Evolutionary conservation across 1,139 yeast species (phyloP).

Genomic region (Debaryomyces fabryi): DNA sequence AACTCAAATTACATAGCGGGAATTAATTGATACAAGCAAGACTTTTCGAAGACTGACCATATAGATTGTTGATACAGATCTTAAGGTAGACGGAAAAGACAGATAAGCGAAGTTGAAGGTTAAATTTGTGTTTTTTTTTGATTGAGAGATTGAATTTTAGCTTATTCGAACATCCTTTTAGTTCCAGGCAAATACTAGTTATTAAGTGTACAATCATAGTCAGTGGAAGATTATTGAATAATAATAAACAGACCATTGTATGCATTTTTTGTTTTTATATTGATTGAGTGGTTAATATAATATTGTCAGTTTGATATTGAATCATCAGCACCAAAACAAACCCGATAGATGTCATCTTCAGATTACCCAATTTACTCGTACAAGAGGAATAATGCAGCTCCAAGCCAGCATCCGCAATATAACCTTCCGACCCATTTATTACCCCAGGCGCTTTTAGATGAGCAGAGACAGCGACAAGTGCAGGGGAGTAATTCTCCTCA

Average conservation of each 20-base stretch:
- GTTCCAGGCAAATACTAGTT: neutral
- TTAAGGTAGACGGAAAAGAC: neutral
- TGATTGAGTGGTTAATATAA: neutral
- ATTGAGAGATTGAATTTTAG: neutral
- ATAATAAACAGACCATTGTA: neutral
- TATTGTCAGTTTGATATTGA: neutral
- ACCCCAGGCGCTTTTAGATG: constrained; percentile 33
- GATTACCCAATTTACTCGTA: constrained; percentile 1
- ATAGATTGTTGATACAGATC: neutral
- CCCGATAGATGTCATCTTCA: neutral
- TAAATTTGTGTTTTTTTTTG: neutral
- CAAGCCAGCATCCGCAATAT: constrained; percentile 2
- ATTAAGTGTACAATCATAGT: neutral
- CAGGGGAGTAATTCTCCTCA: constrained; percentile 1
- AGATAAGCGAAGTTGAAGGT: neutral
- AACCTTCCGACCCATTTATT: constrained; percentile 39
- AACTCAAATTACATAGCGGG: constrained; percentile 1
- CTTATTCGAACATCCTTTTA: neutral
- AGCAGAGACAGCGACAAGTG: constrained; percentile 10
- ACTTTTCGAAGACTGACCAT: neutral
- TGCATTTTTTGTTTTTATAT: neutral
- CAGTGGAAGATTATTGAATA: neutral
- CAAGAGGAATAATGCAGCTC: constrained; percentile 1
- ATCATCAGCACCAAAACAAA: neutral
- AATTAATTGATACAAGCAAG: neutral